These are phyloP conservation scores for Zymoseptoria brevis DNA, from an alignment of 2,329 filamentous ascomycete species.

Conservation along the genomic window DNA sequence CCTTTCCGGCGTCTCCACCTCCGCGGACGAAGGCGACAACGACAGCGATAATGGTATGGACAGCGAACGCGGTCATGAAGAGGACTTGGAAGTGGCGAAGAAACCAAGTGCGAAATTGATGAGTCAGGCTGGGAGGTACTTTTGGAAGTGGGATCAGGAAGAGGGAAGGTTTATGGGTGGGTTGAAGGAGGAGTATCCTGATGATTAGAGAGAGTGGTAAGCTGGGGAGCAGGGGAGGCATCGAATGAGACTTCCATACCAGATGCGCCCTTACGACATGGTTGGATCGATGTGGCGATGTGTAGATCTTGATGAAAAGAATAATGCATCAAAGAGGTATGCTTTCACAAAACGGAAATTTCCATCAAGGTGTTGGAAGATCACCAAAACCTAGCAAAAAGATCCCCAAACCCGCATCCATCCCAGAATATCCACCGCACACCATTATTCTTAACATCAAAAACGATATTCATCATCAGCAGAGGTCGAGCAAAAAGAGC, in stretches of 20 bases:
- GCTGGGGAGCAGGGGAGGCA: not conserved
- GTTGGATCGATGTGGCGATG: too few species aligned
- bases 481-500: not conserved
- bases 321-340: too few species aligned
- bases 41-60: not conserved
- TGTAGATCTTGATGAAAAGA: too few species aligned
- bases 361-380: too few species aligned
- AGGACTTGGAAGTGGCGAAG: not conserved
- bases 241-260: not conserved
- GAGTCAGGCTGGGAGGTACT: conserved; percentile 70
- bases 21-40: not conserved
- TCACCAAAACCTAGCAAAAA: too few species aligned
- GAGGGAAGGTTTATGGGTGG: conserved; percentile 74
- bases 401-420: not conserved
- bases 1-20: not conserved
- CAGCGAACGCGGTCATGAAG: not conserved
- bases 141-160: conserved; percentile 71
- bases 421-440: not conserved
- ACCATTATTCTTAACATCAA: too few species aligned
- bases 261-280: too few species aligned
- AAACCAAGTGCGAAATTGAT: conserved; percentile 53
- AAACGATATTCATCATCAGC: not conserved
- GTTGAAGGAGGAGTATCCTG: conserved; percentile 71
- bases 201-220: conserved; percentile 45
- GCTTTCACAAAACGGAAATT: too few species aligned